These are phyloP conservation scores for Coemansia sp. DNA, from an alignment of 192 early-diverging fungal species.

Conservation along the genomic window DNA sequence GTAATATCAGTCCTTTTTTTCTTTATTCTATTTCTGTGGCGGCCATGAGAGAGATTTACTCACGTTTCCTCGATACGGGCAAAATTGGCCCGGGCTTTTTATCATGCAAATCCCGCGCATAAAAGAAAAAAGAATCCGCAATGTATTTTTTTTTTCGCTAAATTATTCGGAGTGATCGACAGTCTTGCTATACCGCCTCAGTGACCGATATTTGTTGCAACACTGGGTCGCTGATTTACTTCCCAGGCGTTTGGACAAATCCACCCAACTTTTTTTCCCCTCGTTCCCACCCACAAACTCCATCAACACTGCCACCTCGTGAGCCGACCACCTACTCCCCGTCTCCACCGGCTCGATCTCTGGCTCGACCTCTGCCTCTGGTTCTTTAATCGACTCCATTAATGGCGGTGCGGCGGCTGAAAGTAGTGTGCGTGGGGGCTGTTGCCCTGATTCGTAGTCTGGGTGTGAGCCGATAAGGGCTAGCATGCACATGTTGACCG, in stretches of 20 bases:
- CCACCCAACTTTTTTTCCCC: constrained; percentile 21
- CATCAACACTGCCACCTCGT: constrained; percentile 19
- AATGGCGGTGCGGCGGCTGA: background rate
- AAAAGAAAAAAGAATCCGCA: background rate
- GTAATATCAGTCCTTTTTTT: too few species aligned
- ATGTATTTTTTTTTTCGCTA: background rate
- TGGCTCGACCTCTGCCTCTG: too few species aligned
- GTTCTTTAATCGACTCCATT: too few species aligned
- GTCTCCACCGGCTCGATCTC: too few species aligned
- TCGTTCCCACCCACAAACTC: constrained; percentile 18
- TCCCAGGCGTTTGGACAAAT: constrained; percentile 22
- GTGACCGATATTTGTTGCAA: constrained; percentile 38
- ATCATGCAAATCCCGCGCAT: background rate
- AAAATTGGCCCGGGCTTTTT: background rate
- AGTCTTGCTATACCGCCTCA: constrained; percentile 7
- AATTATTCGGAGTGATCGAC: background rate
- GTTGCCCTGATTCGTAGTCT: constrained; percentile 13
- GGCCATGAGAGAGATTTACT: background rate
- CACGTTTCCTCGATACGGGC: background rate
- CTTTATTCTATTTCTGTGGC: too few species aligned
- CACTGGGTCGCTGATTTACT: constrained; percentile 39
- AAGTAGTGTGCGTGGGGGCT: constrained; percentile 1
- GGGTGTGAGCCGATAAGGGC: constrained; percentile 24
- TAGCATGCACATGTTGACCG: constrained; percentile 20
- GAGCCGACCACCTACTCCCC: constrained; percentile 23